phyloP scores from a whole-genome alignment of 805 yeast species.

The Debaryomyces castellii region DNA sequence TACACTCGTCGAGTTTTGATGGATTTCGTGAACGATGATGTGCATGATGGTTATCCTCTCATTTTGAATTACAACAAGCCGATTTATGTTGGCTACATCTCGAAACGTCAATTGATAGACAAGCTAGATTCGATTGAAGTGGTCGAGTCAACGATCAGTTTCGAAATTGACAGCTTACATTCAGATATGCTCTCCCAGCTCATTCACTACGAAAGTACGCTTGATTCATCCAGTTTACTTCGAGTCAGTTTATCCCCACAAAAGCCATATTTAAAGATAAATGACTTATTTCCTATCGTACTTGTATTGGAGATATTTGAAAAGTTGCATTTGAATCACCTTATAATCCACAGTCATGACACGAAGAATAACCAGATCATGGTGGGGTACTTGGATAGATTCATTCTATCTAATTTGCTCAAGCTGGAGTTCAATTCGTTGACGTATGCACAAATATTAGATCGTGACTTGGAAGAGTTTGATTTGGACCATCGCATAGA shows the following conservation, averaged over 20 bases:
- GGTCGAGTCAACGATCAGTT: conserved; percentile 12
- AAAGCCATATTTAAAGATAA: conserved; percentile 23
- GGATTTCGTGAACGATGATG: conserved; percentile 26
- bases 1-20: conserved; percentile 21
- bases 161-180: conserved; percentile 20
- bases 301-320: conserved; percentile 38
- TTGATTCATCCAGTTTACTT: conserved; percentile 3
- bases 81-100: conserved; percentile 32
- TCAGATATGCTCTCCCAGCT: conserved; percentile 21
- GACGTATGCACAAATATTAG: conserved; percentile 3
- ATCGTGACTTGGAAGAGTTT: conserved; percentile 15
- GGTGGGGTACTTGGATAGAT: conserved; percentile 41
- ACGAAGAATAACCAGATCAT: conserved; percentile 12
- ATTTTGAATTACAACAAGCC: conserved; percentile 25
- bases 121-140: conserved; percentile 8
- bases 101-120: conserved; percentile 24
- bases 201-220: conserved; percentile 19
- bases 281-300: conserved; percentile 30
- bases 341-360: conserved; percentile 23
- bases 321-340: conserved; percentile 35
- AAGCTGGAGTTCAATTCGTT: conserved; percentile 24
- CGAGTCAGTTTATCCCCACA: conserved; percentile 19
- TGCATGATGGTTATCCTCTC: conserved; percentile 44
- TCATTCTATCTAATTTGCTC: conserved; percentile 29
- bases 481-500: conserved; percentile 19